These are phyloP conservation scores for Lactarius indigo DNA, from an alignment of 768 basidiomycete genomes.

Conservation along the genomic window DNA sequence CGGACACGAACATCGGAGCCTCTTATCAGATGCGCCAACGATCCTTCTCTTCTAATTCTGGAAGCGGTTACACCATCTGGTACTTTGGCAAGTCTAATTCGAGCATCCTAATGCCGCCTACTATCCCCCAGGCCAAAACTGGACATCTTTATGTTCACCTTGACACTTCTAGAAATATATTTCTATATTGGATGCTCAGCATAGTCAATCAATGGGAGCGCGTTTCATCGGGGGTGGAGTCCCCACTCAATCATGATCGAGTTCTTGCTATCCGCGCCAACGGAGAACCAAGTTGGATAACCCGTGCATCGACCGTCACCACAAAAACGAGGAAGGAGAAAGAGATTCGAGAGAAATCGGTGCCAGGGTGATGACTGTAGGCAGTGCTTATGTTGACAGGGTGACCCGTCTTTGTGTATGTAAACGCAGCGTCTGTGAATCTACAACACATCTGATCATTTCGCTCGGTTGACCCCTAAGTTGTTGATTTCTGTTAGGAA, in stretches of 20 bases:
- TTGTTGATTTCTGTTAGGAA: too few relatives aligned
- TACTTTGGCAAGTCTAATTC: background rate
- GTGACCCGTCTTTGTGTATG: too few relatives aligned
- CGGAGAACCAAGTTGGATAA: background rate
- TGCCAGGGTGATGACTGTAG: background rate
- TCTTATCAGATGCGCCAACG: too few relatives aligned
- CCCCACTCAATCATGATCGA: background rate
- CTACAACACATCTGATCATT: too few relatives aligned
- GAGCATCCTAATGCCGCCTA: background rate
- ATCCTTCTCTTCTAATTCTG: background rate
- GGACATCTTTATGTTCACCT: constrained; percentile 5
- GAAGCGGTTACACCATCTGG: constrained; percentile 5
- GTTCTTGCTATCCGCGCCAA: background rate
- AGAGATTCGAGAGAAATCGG: background rate
- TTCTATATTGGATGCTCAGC: background rate
- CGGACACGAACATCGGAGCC: too few relatives aligned
- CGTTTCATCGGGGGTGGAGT: background rate
- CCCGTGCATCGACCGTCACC: background rate
- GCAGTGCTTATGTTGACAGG: too few relatives aligned
- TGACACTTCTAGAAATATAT: background rate
- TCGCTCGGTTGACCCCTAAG: too few relatives aligned
- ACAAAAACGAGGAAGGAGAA: background rate
- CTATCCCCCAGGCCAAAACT: background rate
- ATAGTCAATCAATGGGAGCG: background rate
- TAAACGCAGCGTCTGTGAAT: too few relatives aligned